These are phyloP conservation scores for Firmiana major DNA, from an alignment of 345 rosid genomes.

Conservation along the genomic window DNA sequence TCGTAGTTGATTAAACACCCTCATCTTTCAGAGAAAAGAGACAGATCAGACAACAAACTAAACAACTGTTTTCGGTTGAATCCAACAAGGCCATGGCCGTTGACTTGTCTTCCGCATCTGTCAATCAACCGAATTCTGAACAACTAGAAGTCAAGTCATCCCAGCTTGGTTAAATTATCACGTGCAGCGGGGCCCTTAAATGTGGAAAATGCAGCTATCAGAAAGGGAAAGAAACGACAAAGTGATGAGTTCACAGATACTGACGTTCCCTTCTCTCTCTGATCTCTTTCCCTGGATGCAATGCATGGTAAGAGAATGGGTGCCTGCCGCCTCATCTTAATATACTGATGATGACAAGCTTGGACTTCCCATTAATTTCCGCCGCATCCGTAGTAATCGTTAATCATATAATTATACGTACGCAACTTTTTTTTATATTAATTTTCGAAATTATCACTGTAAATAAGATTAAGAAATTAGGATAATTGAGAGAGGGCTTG, in stretches of 20 bases:
- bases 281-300: not conserved
- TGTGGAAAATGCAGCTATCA: not conserved
- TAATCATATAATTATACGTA: no score
- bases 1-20: not conserved
- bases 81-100: not conserved
- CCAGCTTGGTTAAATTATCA: no score
- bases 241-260: not conserved
- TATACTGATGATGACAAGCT: not conserved
- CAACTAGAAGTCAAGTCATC: not conserved
- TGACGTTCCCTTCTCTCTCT: not conserved
- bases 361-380: not conserved
- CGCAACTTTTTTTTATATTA: no score
- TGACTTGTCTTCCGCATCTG: not conserved
- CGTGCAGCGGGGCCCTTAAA: no score
- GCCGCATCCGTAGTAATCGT: no score
- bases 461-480: not conserved
- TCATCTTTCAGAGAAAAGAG: no score
- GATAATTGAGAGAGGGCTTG: not conserved
- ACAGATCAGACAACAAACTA: not conserved
- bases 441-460: not conserved
- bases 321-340: no score
- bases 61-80: not conserved
- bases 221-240: not conserved
- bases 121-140: not conserved
- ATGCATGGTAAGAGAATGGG: not conserved